A percentile compares a stretch with the other conserved stretches of the same genome.
These are phyloP conservation scores for Lentinus polychrous DNA, from an alignment of 1,284 basidiomycete species.

Conservation along the genomic window DNA sequence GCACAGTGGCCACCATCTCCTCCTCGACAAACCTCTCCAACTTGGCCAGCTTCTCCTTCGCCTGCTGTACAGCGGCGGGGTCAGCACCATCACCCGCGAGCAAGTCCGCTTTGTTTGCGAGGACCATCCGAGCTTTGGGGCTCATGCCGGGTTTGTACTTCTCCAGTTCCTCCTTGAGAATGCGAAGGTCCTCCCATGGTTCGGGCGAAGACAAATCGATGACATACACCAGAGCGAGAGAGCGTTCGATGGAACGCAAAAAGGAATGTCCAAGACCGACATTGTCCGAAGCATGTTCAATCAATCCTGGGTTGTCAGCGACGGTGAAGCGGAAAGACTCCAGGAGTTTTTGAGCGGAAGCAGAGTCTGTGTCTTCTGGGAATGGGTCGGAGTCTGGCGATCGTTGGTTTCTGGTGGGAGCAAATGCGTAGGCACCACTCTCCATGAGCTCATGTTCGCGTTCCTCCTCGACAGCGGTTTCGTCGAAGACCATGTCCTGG, in stretches of 20 bases:
- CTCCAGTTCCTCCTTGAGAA: constrained; percentile 78
- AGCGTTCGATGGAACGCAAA: constrained; percentile 89
- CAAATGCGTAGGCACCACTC: constrained; percentile 42
- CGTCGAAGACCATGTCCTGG: constrained; percentile 55
- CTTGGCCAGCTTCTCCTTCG: constrained; percentile 47
- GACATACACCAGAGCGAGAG: constrained; percentile 86
- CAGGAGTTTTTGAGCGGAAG: constrained; percentile 37
- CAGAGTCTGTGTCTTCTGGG: constrained; percentile 13
- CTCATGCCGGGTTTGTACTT: constrained; percentile 80
- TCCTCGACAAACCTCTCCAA: constrained; percentile 49
- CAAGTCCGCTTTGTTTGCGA: constrained; percentile 94
- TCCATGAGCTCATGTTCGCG: constrained; percentile 40
- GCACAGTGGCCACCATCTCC: constrained; percentile 33
- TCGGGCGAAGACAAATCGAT: constrained; percentile 75
- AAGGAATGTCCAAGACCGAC: constrained; percentile 94
- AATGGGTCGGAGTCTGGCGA: constrained; percentile 2
- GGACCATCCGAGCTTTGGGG: constrained; percentile 68
- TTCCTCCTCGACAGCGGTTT: constrained; percentile 59
- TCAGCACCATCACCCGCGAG: constrained; percentile 44
- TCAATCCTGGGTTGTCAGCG: constrained; percentile 95
- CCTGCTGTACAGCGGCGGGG: constrained; percentile 40
- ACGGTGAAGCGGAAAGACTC: constrained; percentile 88
- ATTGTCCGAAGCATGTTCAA: constrained; percentile 80
- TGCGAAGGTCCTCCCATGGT: constrained; percentile 71
- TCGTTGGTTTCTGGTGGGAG: constrained; percentile 45